phyloP scores from a whole-genome alignment of 345 rosid species.

The Raphanus sativus region DNA sequence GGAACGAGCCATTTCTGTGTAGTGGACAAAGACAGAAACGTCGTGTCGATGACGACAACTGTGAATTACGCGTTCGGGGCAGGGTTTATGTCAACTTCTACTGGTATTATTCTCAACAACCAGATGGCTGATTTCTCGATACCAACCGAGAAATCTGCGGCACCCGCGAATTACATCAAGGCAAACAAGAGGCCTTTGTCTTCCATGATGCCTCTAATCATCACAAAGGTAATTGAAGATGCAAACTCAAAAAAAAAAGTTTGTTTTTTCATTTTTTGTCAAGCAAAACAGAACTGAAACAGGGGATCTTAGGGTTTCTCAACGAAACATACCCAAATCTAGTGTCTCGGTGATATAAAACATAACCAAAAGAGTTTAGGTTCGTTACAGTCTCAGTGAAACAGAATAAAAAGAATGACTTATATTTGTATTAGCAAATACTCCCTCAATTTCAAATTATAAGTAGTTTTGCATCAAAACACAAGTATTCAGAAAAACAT shows the following conservation, averaged over 20 bases:
- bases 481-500: too few species aligned
- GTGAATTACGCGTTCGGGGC: slow-evolving; percentile 68
- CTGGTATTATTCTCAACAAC: slow-evolving; percentile 67
- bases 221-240: slow-evolving; percentile 57
- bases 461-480: too few species aligned
- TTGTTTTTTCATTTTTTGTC: neutral
- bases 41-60: slow-evolving; percentile 82
- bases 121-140: slow-evolving; percentile 86
- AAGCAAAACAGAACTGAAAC: neutral
- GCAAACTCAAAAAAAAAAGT: neutral
- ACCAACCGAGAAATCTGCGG: slow-evolving; percentile 56
- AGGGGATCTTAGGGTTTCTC: too few species aligned
- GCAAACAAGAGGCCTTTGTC: slow-evolving; percentile 83
- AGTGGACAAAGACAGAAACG: slow-evolving; percentile 74
- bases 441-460: too few species aligned
- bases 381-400: too few species aligned
- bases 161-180: slow-evolving; percentile 66
- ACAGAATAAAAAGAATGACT: too few species aligned
- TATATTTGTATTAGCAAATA: too few species aligned
- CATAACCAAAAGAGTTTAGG: too few species aligned
- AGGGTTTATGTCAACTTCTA: slow-evolving; percentile 66
- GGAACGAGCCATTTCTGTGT: slow-evolving; percentile 84
- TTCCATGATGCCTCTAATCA: slow-evolving; percentile 79
- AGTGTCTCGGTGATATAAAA: neutral
- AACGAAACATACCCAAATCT: too few species aligned